Conservation (phyloP, 169 alveolate genomes). For the Plasmodium fragile region DNA sequence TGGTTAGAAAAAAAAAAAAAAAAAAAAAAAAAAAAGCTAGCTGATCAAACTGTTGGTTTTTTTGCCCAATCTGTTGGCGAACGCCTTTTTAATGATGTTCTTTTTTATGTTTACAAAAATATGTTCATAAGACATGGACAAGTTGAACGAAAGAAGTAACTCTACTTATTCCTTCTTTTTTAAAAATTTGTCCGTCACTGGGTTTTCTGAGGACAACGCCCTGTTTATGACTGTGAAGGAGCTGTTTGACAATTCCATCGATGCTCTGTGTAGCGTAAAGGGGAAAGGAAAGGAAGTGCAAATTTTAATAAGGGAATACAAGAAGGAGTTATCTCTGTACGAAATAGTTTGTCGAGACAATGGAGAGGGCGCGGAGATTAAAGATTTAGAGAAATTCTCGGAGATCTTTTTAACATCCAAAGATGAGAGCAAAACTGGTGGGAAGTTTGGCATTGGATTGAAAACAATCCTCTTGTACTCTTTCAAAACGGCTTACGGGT, state of each 20-base stretch:
- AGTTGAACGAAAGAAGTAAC: slow-evolving; percentile 14
- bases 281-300: slow-evolving; percentile 33
- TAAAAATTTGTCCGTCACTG: slow-evolving; percentile 74
- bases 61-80: background rate
- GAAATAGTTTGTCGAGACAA: slow-evolving; percentile 76
- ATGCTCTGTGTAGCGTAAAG: slow-evolving; percentile 35
- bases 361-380: slow-evolving; percentile 66
- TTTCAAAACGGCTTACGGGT: slow-evolving; percentile 73
- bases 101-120: background rate
- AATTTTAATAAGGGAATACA: slow-evolving; percentile 50
- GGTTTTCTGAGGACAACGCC: slow-evolving; percentile 75
- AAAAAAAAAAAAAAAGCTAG: background rate
- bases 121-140: slow-evolving; percentile 6
- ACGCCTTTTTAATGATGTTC: background rate
- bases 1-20: background rate
- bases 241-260: slow-evolving; percentile 74
- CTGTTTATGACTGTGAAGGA: slow-evolving; percentile 77
- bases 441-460: slow-evolving; percentile 76
- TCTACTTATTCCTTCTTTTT: slow-evolving; percentile 73
- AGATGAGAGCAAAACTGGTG: slow-evolving; percentile 56
- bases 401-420: slow-evolving; percentile 76
- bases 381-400: slow-evolving; percentile 72
- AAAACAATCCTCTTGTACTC: slow-evolving; percentile 69
- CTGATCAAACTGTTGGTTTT: background rate
- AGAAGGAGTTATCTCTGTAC: slow-evolving; percentile 41